Conservation (phyloP, 2,329 filamentous ascomycete species). For the Exophiala sp. region DNA sequence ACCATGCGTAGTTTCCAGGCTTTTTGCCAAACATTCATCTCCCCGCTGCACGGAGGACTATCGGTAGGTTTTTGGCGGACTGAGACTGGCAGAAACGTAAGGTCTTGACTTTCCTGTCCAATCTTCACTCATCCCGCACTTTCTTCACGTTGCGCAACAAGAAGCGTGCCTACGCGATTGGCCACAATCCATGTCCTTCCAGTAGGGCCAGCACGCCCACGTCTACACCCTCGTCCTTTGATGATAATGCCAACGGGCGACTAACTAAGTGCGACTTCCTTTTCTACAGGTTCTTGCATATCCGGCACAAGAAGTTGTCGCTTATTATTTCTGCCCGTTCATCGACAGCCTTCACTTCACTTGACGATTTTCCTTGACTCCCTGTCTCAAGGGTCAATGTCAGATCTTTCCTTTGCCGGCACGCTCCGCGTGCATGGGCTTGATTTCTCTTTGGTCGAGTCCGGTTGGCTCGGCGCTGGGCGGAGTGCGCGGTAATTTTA, state of each 20-base stretch:
- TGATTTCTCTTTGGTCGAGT: conserved; percentile 5
- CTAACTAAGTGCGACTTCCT: too few species aligned
- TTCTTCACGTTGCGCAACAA: not conserved
- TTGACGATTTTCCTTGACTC: not conserved
- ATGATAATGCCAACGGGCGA: too few species aligned
- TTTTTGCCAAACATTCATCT: not conserved
- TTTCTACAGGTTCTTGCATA: too few species aligned
- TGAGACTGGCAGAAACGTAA: not conserved
- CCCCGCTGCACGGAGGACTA: not conserved
- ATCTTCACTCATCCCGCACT: not conserved
- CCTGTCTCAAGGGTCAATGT: conserved; percentile 5
- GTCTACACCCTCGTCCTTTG: not conserved
- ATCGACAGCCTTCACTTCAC: not conserved
- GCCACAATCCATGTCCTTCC: not conserved
- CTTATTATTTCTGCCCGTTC: conserved; percentile 16
- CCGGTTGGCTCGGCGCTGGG: conserved; percentile 25
- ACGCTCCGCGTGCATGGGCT: conserved; percentile 15
- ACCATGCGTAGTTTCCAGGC: not conserved
- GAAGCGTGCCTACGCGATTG: not conserved
- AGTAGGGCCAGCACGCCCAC: not conserved
- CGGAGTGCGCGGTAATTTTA: conserved; percentile 27
- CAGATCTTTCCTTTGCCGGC: conserved; percentile 6
- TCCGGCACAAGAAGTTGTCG: not conserved
- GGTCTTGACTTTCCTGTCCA: not conserved
- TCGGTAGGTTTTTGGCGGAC: not conserved